A percentile compares a stretch with the other conserved stretches of the same genome.
phyloP scores from a whole-genome alignment of 129 eudicot species.

The Artemisia annua region DNA sequence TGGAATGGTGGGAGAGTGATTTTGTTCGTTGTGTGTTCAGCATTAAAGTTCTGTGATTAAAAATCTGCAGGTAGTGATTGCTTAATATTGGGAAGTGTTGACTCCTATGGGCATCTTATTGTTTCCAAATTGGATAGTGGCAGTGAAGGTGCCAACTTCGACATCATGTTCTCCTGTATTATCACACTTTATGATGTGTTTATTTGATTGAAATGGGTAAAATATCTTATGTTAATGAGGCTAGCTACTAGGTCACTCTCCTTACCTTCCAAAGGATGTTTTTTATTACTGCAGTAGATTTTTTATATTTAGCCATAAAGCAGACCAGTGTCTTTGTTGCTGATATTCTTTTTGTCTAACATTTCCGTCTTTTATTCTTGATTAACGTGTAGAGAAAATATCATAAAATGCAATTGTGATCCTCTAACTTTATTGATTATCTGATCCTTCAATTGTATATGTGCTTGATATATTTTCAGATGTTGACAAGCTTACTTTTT shows the following conservation, averaged over 20 bases:
- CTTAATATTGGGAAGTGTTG: conserved; percentile 76
- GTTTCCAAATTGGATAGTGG: conserved; percentile 56
- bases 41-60: conserved; percentile 7
- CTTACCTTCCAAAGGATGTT: too few species aligned
- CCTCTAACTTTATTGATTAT: too few species aligned
- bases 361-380: too few species aligned
- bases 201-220: not conserved
- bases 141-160: conserved; percentile 44
- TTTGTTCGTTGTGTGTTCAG: not conserved
- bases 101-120: conserved; percentile 83
- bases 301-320: too few species aligned
- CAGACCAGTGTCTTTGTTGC: too few species aligned
- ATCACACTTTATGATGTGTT: not conserved
- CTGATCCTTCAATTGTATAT: conserved; percentile 1
- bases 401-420: too few species aligned
- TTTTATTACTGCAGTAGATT: too few species aligned
- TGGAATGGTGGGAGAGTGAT: not conserved
- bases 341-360: too few species aligned
- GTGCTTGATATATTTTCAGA: conserved; percentile 38
- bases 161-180: too few species aligned
- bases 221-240: not conserved
- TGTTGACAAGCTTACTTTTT: conserved; percentile 61
- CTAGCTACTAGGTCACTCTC: too few species aligned
- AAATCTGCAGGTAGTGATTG: conserved; percentile 45
- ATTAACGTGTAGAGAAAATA: too few species aligned